Evolutionary conservation across 1,284 basidiomycete genomes (phyloP), one percentile per base, ranked within the genome.

Genomic region (Melampsora larici-populina): DNA sequence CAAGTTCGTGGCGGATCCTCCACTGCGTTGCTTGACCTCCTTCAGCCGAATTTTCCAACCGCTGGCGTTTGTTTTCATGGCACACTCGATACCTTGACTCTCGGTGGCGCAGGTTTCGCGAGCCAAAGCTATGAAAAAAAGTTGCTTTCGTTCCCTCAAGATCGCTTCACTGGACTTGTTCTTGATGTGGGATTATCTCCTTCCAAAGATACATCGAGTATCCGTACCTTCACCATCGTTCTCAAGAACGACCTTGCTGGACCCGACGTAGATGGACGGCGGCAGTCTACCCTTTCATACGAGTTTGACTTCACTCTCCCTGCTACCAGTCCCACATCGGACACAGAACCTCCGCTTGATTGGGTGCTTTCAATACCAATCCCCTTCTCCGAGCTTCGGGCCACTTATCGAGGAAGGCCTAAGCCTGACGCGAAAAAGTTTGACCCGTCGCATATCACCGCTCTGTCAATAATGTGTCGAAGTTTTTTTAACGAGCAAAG

Each of bases 61-160:
- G 33, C 31, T 17, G 60, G 60, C 1, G 70, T 64, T 0, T 21
- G 36, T 11, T 74, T 74, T 17, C 15, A 66, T 18, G 72, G 72
- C 17, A 65, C 2, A 2, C 33, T 74, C 31, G 72, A 74, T 65
- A 66, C 60, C 6, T 33, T 43, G 15, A 66, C 63, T 0, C 24
- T 74, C 4, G 48, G 63, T n/a, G 72, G 72, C 0, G 72, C 72
- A 7, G 72, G 72, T 24, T 74, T 74, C 40, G 72, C 72, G 4
- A 65, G 46, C 26, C 63, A 66, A n/a, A 63, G 33, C 33, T 74
- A 66, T 58, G 29, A 29, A 6, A 43, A 72, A 3, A 36, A 36
- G 9, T 48, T 63, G 8, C 21, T 74, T 33, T 31, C 43, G 5
- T 46, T 63, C 1, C 36, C 33, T 9, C 1, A 5, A 3, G n/a